Conservation (phyloP, 768 basidiomycete genomes). For the Boletus edulis region DNA sequence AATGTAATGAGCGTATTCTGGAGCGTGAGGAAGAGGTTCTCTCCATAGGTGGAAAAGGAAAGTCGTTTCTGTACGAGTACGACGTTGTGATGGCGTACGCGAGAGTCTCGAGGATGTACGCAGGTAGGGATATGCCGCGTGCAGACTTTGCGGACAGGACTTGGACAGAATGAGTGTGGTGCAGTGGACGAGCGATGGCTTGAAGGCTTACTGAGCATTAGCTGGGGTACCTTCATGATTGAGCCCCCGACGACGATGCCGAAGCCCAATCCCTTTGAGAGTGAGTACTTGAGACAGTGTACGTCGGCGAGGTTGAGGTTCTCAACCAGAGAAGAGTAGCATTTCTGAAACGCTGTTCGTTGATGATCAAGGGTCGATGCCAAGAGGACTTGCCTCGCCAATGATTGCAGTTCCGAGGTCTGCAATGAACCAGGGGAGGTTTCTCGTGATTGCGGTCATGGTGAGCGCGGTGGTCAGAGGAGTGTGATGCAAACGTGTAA, state of each 20-base stretch:
- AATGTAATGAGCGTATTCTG: slow-evolving; percentile 89
- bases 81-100: slow-evolving; percentile 87
- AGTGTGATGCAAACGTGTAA: background rate
- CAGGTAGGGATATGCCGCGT: slow-evolving; percentile 80
- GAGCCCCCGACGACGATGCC: slow-evolving; percentile 91
- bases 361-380: background rate
- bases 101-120: slow-evolving; percentile 88
- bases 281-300: slow-evolving; percentile 84
- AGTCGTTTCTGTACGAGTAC: slow-evolving; percentile 81
- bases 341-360: slow-evolving; percentile 57
- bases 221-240: slow-evolving; percentile 95
- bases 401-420: slow-evolving; percentile 81
- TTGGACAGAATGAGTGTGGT: slow-evolving; percentile 26
- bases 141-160: slow-evolving; percentile 76
- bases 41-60: slow-evolving; percentile 97
- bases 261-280: slow-evolving; percentile 90
- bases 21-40: slow-evolving; percentile 89
- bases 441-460: slow-evolving; percentile 78
- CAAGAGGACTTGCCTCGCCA: slow-evolving; percentile 55
- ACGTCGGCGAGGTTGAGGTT: slow-evolving; percentile 75
- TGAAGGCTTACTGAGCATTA: slow-evolving; percentile 66
- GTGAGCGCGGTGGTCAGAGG: slow-evolving; percentile 14
- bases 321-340: slow-evolving; percentile 86
- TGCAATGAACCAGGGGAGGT: slow-evolving; percentile 82
- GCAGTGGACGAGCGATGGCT: background rate